Percentiles rank a stretch among this genome's conserved stretches.
phyloP scores from a whole-genome alignment of 2,329 filamentous ascomycete species.

The Calycina marina region DNA sequence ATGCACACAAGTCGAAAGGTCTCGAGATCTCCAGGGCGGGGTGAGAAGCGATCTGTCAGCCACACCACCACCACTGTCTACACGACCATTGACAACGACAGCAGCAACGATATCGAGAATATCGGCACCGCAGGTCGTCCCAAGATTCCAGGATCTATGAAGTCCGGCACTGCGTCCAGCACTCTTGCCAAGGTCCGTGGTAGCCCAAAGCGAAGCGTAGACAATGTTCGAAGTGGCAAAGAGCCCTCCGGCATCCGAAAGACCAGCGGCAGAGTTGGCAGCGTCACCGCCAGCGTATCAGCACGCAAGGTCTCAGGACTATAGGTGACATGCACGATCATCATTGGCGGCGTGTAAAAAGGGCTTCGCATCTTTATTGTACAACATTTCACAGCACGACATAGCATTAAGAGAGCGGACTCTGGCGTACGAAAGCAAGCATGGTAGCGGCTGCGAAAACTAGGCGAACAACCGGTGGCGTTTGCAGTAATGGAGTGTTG shows the following conservation, averaged over 20 bases:
- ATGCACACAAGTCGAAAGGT: constrained; percentile 53
- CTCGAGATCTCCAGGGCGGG: constrained; percentile 45
- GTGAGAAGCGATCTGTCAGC: constrained; percentile 55
- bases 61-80: constrained; percentile 60
- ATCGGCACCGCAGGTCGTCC: constrained; percentile 33
- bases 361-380: no score
- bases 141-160: constrained; percentile 40
- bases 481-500: no score
- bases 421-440: no score
- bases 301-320: constrained; percentile 22
- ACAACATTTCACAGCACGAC: no score
- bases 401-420: no score
- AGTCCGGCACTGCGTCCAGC: constrained; percentile 34
- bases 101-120: constrained; percentile 59
- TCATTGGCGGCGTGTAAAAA: no score
- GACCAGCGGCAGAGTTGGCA: constrained; percentile 50
- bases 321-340: constrained; percentile 10
- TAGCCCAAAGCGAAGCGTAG: constrained; percentile 39
- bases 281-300: constrained; percentile 28
- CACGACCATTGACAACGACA: constrained; percentile 48
- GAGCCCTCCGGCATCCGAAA: constrained; percentile 40
- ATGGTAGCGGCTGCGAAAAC: no score
- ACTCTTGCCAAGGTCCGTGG: constrained; percentile 46
- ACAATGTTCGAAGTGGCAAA: constrained; percentile 32
- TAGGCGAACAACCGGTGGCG: no score